These are phyloP conservation scores for Hypsizygus marmoreus DNA, from an alignment of 768 basidiomycete species.

Conservation along the genomic window DNA sequence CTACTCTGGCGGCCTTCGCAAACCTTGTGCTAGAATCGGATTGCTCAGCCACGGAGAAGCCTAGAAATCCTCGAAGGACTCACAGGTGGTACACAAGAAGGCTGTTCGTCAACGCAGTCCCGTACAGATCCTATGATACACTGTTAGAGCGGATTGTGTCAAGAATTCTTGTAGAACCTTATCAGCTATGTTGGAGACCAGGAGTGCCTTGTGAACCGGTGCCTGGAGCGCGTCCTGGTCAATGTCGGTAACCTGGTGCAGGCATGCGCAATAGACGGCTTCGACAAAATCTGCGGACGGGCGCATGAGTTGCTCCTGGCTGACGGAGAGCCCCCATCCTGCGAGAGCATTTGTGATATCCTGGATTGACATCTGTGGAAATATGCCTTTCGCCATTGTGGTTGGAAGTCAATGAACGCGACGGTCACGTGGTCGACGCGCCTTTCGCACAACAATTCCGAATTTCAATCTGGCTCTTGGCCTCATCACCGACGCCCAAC, in stretches of 20 bases:
- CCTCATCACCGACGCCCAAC: too few species aligned
- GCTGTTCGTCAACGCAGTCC: conserved; percentile 58
- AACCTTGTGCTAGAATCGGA: conserved; percentile 56
- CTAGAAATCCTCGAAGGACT: conserved; percentile 15
- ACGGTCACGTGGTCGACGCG: conserved; percentile 25
- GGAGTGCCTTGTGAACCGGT: conserved; percentile 57
- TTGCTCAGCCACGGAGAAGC: conserved; percentile 4
- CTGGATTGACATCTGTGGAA: conserved; percentile 62
- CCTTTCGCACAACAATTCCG: conserved; percentile 8
- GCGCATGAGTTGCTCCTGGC: conserved; percentile 63
- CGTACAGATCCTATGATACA: conserved; percentile 70
- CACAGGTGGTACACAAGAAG: conserved; percentile 74
- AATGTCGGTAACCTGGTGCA: conserved; percentile 71
- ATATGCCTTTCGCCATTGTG: conserved; percentile 52
- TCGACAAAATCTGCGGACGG: conserved; percentile 75
- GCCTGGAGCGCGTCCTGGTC: conserved; percentile 58
- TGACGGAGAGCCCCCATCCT: conserved; percentile 70
- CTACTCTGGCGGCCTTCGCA: conserved; percentile 70
- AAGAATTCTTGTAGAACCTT: too few species aligned
- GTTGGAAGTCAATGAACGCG: conserved; percentile 21
- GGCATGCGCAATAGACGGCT: conserved; percentile 67
- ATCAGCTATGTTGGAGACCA: conserved; percentile 51
- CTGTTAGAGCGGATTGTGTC: too few species aligned
- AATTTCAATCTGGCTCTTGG: conserved; percentile 3
- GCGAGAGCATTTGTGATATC: conserved; percentile 68